Evolutionary conservation across 345 rosid species (phyloP).

Genomic region (Anastatica hierochuntica): DNA sequence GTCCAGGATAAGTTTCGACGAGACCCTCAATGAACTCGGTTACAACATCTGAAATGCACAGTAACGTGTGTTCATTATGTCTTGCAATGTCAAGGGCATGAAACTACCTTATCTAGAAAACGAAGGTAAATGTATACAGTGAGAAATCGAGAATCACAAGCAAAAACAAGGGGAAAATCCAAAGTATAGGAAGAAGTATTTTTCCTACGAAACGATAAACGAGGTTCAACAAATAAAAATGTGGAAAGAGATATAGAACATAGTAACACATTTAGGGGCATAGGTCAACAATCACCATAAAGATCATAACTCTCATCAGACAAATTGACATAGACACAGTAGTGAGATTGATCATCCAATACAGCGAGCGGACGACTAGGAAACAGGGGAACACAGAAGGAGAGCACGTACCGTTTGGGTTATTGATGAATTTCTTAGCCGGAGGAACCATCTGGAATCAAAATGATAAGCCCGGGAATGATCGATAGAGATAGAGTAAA

Average conservation of each 20-base stretch:
- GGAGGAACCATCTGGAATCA: conserved; percentile 49
- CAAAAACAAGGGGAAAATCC: too few relatives aligned
- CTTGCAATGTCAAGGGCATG: neutral
- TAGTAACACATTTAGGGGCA: too few relatives aligned
- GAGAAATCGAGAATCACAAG: too few relatives aligned
- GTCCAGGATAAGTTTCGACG: conserved; percentile 77
- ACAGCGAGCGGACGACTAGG: too few relatives aligned
- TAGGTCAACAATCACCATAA: too few relatives aligned
- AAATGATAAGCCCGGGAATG: conserved; percentile 2
- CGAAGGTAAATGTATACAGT: conserved; percentile 17
- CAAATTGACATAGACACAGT: neutral
- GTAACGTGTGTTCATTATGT: neutral
- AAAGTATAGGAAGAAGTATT: too few relatives aligned
- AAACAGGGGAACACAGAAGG: neutral
- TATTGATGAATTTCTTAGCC: conserved; percentile 85
- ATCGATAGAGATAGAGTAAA: too few relatives aligned
- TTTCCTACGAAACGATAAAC: too few relatives aligned
- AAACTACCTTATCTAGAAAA: conserved; percentile 2
- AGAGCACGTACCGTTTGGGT: conserved; percentile 60
- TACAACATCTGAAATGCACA: conserved; percentile 51
- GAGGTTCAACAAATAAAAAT: too few relatives aligned
- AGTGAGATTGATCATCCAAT: too few relatives aligned
- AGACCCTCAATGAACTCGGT: conserved; percentile 95
- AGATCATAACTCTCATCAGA: too few relatives aligned
- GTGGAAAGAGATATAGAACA: too few relatives aligned